These are phyloP conservation scores for Candida parachauliodes DNA, from an alignment of 805 yeast genomes.

Conservation along the genomic window DNA sequence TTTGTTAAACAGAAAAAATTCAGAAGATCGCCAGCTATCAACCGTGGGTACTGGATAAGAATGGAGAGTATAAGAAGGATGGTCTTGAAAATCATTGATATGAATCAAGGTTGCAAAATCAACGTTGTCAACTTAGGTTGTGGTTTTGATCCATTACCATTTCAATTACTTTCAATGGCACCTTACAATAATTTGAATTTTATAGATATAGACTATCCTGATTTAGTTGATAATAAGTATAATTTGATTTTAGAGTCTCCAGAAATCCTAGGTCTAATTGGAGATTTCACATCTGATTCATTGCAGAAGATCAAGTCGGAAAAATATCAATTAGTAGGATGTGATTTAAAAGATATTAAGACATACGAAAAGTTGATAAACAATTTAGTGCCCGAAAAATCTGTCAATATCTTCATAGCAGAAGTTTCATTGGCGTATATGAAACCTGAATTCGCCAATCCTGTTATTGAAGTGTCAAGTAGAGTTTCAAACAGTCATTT, in stretches of 20 bases:
- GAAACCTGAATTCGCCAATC: constrained; percentile 63
- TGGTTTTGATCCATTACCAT: constrained; percentile 55
- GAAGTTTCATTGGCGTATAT: constrained; percentile 83
- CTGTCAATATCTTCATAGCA: constrained; percentile 60
- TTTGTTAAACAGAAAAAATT: constrained; percentile 60
- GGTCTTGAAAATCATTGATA: constrained; percentile 43
- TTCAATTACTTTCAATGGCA: constrained; percentile 31
- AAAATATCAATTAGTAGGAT: constrained; percentile 57
- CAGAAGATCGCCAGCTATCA: constrained; percentile 75
- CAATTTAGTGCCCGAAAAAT: constrained; percentile 14
- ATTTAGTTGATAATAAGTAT: constrained; percentile 54
- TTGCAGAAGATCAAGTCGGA: constrained; percentile 22
- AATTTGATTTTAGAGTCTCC: constrained; percentile 45
- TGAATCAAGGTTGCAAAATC: constrained; percentile 17
- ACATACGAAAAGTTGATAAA: constrained; percentile 33
- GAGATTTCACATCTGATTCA: constrained; percentile 16
- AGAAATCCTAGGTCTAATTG: constrained; percentile 47
- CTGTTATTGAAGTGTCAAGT: constrained; percentile 49
- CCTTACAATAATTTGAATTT: constrained; percentile 41
- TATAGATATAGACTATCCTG: constrained; percentile 75
- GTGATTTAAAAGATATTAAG: constrained; percentile 54
- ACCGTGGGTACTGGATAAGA: constrained; percentile 80
- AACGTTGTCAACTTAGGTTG: constrained; percentile 70
- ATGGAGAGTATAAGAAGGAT: constrained; percentile 63
- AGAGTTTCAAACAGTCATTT: constrained; percentile 50